phyloP scores from a whole-genome alignment of 805 yeast species.

The Candida tallmaniae region DNA sequence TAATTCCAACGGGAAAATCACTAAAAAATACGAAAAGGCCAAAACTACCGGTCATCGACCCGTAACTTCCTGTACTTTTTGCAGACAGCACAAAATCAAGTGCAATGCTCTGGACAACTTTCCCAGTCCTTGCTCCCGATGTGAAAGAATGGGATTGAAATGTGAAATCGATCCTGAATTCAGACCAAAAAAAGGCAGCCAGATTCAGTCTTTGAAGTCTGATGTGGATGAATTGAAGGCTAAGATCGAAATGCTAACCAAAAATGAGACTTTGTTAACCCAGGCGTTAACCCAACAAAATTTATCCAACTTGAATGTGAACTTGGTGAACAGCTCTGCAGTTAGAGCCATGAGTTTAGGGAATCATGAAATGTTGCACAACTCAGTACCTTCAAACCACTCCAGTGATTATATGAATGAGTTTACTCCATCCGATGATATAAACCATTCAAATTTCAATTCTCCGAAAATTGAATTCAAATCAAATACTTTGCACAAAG shows the following conservation, averaged over 20 bases:
- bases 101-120: constrained; percentile 85
- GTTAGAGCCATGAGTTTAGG: too few species aligned
- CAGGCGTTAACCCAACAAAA: constrained; percentile 52
- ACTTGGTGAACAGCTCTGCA: constrained; percentile 1
- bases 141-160: constrained; percentile 70
- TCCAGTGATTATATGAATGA: constrained; percentile 4
- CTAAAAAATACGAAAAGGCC: constrained; percentile 6
- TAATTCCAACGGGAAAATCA: neutral
- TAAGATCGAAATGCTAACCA: constrained; percentile 59
- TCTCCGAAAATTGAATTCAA: constrained; percentile 5
- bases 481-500: constrained; percentile 6
- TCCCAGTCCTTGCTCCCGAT: constrained; percentile 79
- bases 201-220: constrained; percentile 74
- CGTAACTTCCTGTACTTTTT: constrained; percentile 89
- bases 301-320: constrained; percentile 6
- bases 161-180: constrained; percentile 92
- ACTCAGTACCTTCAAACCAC: neutral
- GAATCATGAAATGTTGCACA: neutral
- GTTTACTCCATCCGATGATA: constrained; percentile 7
- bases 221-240: constrained; percentile 79
- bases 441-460: constrained; percentile 1
- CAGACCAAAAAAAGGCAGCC: constrained; percentile 88
- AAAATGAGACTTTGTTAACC: constrained; percentile 64
- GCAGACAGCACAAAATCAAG: constrained; percentile 90
- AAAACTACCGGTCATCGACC: constrained; percentile 59